Conservation (phyloP, 1,284 basidiomycete genomes). For the Kalmanozyma brasiliensis region DNA sequence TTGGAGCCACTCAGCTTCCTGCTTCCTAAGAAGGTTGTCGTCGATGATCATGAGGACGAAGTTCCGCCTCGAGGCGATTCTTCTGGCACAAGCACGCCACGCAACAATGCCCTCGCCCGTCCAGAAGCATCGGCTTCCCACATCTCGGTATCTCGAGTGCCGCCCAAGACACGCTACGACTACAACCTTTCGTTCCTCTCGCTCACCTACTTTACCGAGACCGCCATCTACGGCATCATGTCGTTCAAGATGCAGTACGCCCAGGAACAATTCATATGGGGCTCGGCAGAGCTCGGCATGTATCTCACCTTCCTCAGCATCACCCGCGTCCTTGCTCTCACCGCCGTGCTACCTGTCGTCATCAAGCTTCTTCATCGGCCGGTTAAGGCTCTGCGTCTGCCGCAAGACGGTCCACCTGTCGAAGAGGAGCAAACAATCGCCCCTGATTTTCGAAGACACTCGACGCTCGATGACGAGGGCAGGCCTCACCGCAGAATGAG, state of each 20-base stretch:
- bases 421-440: constrained; percentile 30
- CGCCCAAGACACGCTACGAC: constrained; percentile 48
- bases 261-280: constrained; percentile 61
- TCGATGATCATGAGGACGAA: constrained; percentile 17
- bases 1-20: constrained; percentile 55
- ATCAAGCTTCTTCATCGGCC: constrained; percentile 60
- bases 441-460: constrained; percentile 30
- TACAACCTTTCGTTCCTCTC: constrained; percentile 62
- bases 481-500: constrained; percentile 21
- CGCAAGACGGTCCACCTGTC: constrained; percentile 40
- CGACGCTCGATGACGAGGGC: constrained; percentile 44
- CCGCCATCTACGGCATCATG: constrained; percentile 57
- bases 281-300: constrained; percentile 55
- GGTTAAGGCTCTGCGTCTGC: constrained; percentile 43
- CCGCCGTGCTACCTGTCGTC: constrained; percentile 57
- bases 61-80: neutral
- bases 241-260: constrained; percentile 64
- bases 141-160: constrained; percentile 57
- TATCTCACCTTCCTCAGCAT: constrained; percentile 61
- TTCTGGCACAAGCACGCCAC: constrained; percentile 22
- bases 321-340: constrained; percentile 58
- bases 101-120: constrained; percentile 16
- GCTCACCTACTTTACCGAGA: constrained; percentile 60
- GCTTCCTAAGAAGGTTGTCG: constrained; percentile 49
- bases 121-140: constrained; percentile 49